These are phyloP conservation scores for Raffaelea ambrosiae DNA, from an alignment of 2,329 filamentous ascomycete genomes.

Conservation along the genomic window DNA sequence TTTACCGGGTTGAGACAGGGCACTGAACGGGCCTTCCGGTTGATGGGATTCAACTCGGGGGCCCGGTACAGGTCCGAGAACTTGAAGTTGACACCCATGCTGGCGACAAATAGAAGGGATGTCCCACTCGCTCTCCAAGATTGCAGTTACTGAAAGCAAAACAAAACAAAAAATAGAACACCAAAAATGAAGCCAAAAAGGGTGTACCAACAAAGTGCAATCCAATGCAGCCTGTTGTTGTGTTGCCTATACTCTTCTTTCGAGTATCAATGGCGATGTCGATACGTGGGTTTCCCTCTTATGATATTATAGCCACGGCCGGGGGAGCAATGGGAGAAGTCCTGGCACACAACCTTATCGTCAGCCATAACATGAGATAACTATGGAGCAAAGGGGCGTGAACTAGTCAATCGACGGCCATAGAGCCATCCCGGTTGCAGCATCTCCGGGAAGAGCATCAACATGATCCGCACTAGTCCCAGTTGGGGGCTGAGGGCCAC, in stretches of 20 bases:
- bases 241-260: too few species aligned
- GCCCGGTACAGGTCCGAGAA: constrained; percentile 36
- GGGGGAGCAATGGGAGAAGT: too few species aligned
- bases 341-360: too few species aligned
- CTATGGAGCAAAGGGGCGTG: too few species aligned
- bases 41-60: constrained; percentile 76
- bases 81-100: constrained; percentile 24
- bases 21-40: constrained; percentile 71
- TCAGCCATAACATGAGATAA: too few species aligned
- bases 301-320: too few species aligned
- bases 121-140: too few species aligned
- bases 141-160: neutral
- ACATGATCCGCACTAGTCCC: neutral
- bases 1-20: constrained; percentile 71
- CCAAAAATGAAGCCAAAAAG: neutral
- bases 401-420: neutral
- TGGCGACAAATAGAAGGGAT: too few species aligned
- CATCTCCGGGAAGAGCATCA: constrained; percentile 1
- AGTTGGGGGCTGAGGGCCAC: neutral
- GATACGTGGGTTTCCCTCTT: too few species aligned
- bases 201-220: too few species aligned
- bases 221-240: too few species aligned
- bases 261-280: too few species aligned
- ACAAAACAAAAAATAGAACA: neutral
- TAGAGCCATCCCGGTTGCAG: neutral